These are phyloP conservation scores for Anthoceros angustus DNA, from an alignment of 225 moss, liverwort and hornwort species.

Conservation along the genomic window DNA sequence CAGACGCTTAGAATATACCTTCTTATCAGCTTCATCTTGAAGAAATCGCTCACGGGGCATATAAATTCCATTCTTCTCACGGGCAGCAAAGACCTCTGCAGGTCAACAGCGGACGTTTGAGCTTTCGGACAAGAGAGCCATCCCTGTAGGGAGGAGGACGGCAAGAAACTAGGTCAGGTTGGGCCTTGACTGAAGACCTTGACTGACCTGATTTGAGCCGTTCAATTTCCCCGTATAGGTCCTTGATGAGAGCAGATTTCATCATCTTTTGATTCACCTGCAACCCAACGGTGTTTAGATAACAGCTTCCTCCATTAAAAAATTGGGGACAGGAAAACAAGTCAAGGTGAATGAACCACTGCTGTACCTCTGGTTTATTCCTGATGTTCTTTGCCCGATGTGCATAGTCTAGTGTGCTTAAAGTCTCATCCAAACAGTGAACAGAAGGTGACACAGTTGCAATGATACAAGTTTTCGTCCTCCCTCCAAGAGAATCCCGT, in stretches of 20 bases:
- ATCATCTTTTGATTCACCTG: slow-evolving; percentile 95
- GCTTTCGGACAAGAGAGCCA: neutral
- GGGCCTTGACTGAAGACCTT: no score
- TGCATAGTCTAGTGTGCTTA: slow-evolving; percentile 92
- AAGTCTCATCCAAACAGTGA: slow-evolving; percentile 75
- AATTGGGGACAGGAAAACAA: neutral
- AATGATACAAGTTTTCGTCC: slow-evolving; percentile 96
- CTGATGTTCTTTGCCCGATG: slow-evolving; percentile 91
- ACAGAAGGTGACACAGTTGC: slow-evolving; percentile 93
- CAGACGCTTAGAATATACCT: slow-evolving; percentile 19
- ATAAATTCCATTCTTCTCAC: slow-evolving; percentile 93
- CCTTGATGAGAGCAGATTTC: slow-evolving; percentile 93
- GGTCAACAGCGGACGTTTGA: neutral
- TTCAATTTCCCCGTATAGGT: slow-evolving; percentile 79
- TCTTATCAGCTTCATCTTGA: slow-evolving; percentile 95
- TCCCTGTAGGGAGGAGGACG: neutral
- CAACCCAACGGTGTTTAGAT: neutral
- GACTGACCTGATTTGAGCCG: slow-evolving; percentile 63
- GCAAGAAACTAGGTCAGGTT: neutral
- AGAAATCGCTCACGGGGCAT: slow-evolving; percentile 84
- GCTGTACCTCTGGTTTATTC: slow-evolving; percentile 79
- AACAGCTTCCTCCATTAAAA: neutral
- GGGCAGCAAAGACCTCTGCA: slow-evolving; percentile 81
- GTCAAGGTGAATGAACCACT: slow-evolving; percentile 3
- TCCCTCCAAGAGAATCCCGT: slow-evolving; percentile 87